These are phyloP conservation scores for Nannochloropsis oceanica DNA, from an alignment of 108 stramenopile species.

Conservation along the genomic window DNA sequence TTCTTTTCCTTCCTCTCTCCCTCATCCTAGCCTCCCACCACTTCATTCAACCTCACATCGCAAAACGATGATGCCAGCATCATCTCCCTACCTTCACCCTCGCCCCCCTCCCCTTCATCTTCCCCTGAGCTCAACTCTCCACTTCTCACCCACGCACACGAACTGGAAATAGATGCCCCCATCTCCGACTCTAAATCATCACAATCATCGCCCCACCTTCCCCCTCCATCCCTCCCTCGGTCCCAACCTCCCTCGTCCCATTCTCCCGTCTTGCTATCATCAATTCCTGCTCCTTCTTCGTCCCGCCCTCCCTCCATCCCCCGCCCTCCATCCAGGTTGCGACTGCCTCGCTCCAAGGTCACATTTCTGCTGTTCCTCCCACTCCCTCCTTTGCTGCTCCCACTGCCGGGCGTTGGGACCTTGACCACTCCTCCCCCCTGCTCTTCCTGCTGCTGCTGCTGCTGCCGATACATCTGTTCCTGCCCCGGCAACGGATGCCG, in stretches of 20 bases:
- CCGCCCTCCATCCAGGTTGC: neutral
- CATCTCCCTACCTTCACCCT: neutral
- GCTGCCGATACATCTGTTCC: neutral
- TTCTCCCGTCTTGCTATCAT: neutral
- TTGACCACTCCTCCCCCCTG: neutral
- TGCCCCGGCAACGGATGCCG: neutral
- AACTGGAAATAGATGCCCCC: neutral
- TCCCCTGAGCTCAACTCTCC: neutral
- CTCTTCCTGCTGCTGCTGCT: neutral
- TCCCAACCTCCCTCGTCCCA: neutral
- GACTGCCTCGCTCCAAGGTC: neutral
- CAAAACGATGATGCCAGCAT: neutral
- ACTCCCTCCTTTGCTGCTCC: neutral
- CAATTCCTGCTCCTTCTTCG: neutral
- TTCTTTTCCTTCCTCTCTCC: too few species aligned
- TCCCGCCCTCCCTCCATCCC: neutral
- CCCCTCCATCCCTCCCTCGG: too few species aligned
- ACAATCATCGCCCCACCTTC: too few species aligned
- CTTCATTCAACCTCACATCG: neutral
- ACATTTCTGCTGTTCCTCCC: neutral
- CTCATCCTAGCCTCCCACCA: too few species aligned
- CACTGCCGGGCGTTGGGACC: neutral
- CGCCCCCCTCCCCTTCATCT: neutral
- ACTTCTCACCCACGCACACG: neutral
- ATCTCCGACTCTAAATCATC: neutral